These are phyloP conservation scores for Cryphonectria nitschkei DNA, from an alignment of 2,329 filamentous ascomycete species.

Conservation along the genomic window DNA sequence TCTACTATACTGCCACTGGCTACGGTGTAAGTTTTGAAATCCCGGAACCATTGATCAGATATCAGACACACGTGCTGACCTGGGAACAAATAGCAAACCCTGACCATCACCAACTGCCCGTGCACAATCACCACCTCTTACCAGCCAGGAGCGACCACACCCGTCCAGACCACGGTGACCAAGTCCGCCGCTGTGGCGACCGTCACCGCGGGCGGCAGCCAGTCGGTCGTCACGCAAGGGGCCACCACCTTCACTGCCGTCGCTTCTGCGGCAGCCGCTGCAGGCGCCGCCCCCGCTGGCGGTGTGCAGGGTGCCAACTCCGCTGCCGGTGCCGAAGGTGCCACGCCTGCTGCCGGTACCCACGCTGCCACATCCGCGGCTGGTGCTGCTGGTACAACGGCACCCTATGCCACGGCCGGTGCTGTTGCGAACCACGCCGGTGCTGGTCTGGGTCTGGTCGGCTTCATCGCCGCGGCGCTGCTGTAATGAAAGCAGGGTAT, in stretches of 20 bases:
- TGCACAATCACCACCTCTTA: background rate
- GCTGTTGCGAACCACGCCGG: conserved; percentile 38
- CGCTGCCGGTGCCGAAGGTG: background rate
- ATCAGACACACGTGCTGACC: background rate
- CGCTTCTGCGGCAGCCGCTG: background rate
- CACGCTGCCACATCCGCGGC: conserved; percentile 10
- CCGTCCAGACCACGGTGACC: background rate
- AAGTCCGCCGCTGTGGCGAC: background rate
- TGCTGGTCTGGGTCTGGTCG: conserved; percentile 43
- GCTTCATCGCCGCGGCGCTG: conserved; percentile 45
- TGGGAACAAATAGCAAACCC: background rate
- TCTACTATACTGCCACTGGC: conserved; percentile 9
- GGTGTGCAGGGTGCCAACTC: conserved; percentile 2
- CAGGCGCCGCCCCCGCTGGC: background rate
- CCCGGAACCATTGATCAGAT: too few species aligned
- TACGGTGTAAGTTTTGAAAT: conserved; percentile 1
- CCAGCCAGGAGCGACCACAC: background rate
- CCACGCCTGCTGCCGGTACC: background rate
- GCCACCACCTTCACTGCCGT: background rate
- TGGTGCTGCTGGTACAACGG: background rate
- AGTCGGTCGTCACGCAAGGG: background rate
- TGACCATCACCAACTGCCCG: conserved; percentile 7
- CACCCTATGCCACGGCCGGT: conserved; percentile 30
- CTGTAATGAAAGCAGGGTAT: conserved; percentile 46
- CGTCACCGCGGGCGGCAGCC: background rate